phyloP scores from a whole-genome alignment of 345 rosid species.

The Populus pruinosa region DNA sequence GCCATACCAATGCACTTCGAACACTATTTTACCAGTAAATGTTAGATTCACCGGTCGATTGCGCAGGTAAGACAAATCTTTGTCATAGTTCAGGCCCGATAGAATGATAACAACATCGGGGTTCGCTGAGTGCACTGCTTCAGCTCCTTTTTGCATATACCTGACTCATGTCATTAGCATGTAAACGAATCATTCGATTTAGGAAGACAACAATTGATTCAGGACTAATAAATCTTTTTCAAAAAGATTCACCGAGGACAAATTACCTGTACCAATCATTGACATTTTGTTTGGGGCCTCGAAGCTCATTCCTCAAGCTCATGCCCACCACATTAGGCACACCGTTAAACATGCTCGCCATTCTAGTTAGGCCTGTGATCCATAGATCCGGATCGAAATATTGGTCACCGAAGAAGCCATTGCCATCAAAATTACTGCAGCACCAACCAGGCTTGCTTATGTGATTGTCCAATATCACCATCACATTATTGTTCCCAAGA shows the following conservation, averaged over 20 bases:
- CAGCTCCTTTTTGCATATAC: slow-evolving; percentile 88
- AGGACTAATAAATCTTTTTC: neutral
- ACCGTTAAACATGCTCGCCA: slow-evolving; percentile 68
- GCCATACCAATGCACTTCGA: slow-evolving; percentile 83
- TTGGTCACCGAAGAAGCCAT: slow-evolving; percentile 93
- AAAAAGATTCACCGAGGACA: neutral
- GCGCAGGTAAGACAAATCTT: slow-evolving; percentile 58
- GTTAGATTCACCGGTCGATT: slow-evolving; percentile 45
- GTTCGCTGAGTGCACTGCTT: slow-evolving; percentile 80
- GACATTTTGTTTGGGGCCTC: slow-evolving; percentile 74
- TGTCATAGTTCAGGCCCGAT: slow-evolving; percentile 77
- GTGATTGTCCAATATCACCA: slow-evolving; percentile 94
- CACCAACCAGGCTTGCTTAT: slow-evolving; percentile 95
- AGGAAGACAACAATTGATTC: neutral
- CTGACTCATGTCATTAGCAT: slow-evolving; percentile 17
- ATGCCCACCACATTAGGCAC: slow-evolving; percentile 71
- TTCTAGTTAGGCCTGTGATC: slow-evolving; percentile 57
- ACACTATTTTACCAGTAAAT: slow-evolving; percentile 60
- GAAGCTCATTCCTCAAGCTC: slow-evolving; percentile 93
- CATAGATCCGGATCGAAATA: slow-evolving; percentile 71
- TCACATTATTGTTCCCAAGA: slow-evolving; percentile 63
- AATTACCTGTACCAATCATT: slow-evolving; percentile 86
- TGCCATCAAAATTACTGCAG: slow-evolving; percentile 64
- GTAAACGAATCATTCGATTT: neutral
- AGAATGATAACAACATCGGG: slow-evolving; percentile 84